Base-by-base conservation (phyloP, 257 asterid species). In the Rhazya stricta region DNA sequence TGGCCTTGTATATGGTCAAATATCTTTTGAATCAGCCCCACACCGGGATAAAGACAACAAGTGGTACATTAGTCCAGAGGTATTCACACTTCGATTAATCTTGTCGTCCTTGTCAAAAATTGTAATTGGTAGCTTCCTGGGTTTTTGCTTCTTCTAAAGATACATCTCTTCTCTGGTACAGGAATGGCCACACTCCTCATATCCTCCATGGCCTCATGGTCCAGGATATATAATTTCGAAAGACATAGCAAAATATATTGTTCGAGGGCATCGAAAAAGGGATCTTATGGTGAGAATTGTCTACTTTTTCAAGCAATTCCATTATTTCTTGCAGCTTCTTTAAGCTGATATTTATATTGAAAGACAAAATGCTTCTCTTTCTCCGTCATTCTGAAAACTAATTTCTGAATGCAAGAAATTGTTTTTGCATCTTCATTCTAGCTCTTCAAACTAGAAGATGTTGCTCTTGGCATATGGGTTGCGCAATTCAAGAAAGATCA, bases 181-280 rank as follows among this genome's bases (percentile, higher is more conserved):
- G 96, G 97, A 94, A 84, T 94, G 97, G 97, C 89, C 94, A 7
- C 91, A 91, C 82, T 70, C 96, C 5, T 62, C 90, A 10, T 94
- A 84, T 76, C 99, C 99, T 76, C 97, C 97, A 0, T 92, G 99
- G 97, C 96, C 99, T 0, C 99, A 94, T 50, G 99, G 97, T 70
- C 99, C 99, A 30, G 99, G 99, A 27, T 94, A 94, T 80, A 79
- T 94, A 69, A 80, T 92, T 43, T 92, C 99, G 23, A 85, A 86
- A n/a, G 95, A 89, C 85, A 74, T 94, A 48, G 99, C 97, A n/a
- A 84, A 83, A 78, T 92, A 87, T 76, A 92, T 94, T 21, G 97
- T 92, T 67, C 80, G 80, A 80, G 95, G 93, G 39, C 99, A 94
- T 83, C 82, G 79, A 71, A 68, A 84, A 45, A 82, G 84, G 88